Base-by-base conservation (phyloP, 1,284 basidiomycete genomes). In the Ceratorhiza oryzae-sativae region DNA sequence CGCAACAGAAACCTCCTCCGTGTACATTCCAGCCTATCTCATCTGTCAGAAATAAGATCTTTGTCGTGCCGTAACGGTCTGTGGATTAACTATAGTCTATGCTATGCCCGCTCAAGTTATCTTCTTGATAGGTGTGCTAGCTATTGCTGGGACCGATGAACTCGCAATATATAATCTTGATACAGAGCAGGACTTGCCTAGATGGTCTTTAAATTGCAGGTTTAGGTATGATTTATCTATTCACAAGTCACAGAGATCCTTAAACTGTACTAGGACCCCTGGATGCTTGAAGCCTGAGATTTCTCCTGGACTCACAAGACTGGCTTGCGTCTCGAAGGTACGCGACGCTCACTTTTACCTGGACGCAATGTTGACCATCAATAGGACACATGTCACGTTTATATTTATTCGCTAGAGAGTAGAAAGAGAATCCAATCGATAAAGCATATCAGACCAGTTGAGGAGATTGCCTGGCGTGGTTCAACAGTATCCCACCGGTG, bases 141-240 rank as follows among this genome's bases (percentile, higher is more conserved):
- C 88, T 34, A 84, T 93, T 49, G 90, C 88, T 25, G 88, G 84
- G 46, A 77, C 81, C 27, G 80, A 78, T 70, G 84, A 85, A 56
- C 80, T 93, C 15, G 88, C 89, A 2, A 85, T 92, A 0, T 90
- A 91, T 77, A 90, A 88, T 1, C 80, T 93, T 49, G 87, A 89
- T 72, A 83, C 91, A 49, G 90, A 93, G 76, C 90, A 92, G 77
- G 90, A 92, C 78, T 84, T 93, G 25, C 89, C 88, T 12, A 90
- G 87, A 1, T 93, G 92, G 92, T 88, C 87, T 3, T 82, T 82
- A 77, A 92, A 91, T 80, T 93, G 91, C 92, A 84, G 81, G 23
- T 80, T 83, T 62, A 77, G 81, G 91, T 92, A 82, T 73, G 86
- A 34, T 45, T 73, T 34, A 25, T 34, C 4, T 20, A 18, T 32